phyloP scores from a whole-genome alignment of 106 monocot genomes.

The Iris macrosiphon region DNA sequence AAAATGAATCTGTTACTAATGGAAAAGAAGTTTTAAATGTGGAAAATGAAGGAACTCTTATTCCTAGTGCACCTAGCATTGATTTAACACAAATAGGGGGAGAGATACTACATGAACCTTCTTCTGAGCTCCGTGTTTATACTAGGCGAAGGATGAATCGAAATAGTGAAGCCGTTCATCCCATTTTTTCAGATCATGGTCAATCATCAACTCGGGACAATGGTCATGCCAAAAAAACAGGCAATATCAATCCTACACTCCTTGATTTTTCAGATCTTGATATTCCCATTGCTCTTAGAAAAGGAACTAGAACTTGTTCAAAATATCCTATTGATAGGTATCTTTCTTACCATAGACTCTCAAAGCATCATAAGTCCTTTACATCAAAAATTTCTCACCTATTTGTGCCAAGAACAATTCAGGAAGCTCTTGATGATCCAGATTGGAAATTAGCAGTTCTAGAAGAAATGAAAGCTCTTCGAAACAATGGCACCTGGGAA shows the following conservation, averaged over 20 bases:
- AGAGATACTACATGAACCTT: neutral
- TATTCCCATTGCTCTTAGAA: neutral
- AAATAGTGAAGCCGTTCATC: neutral
- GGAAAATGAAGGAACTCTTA: neutral
- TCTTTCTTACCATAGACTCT: neutral
- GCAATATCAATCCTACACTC: neutral
- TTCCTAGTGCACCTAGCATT: neutral
- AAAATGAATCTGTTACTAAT: too few relatives aligned
- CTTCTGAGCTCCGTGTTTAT: neutral
- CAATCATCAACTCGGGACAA: neutral
- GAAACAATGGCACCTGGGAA: neutral
- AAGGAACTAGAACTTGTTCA: neutral
- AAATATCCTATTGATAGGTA: slow-evolving; percentile 1
- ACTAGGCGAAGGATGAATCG: neutral
- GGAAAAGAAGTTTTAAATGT: too few relatives aligned
- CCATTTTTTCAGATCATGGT: neutral
- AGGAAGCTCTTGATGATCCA: slow-evolving; percentile 5
- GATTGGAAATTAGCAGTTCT: too few relatives aligned
- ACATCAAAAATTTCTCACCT: slow-evolving; percentile 4
- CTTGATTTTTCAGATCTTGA: neutral
- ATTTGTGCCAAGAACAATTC: slow-evolving; percentile 1
- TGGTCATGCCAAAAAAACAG: neutral
- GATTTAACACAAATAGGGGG: neutral
- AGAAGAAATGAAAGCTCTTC: too few relatives aligned
- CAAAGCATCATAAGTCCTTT: neutral